phyloP scores from a whole-genome alignment of 1,139 yeast species.

The Suhomyces guaymorum region DNA sequence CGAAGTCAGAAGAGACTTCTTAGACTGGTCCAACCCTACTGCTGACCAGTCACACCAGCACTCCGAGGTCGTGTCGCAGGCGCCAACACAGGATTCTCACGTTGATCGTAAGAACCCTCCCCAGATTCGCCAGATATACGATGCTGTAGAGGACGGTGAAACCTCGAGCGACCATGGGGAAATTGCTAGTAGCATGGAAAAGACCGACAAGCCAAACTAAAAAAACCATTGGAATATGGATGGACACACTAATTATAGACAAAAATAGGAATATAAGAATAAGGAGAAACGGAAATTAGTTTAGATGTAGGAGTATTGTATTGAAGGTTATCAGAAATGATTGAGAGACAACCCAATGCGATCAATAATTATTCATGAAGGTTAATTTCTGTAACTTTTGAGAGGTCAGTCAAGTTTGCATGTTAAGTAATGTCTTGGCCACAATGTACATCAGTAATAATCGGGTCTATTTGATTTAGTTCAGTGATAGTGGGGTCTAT shows the following conservation, averaged over 20 bases:
- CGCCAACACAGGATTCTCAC: conserved; percentile 6
- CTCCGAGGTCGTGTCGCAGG: conserved; percentile 9
- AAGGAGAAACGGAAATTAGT: background rate
- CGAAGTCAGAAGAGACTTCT: conserved; percentile 91
- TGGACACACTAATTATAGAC: background rate
- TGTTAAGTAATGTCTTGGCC: too few species aligned
- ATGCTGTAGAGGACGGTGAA: conserved; percentile 11
- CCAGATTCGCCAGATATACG: conserved; percentile 4
- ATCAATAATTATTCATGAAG: too few species aligned
- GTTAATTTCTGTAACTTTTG: too few species aligned
- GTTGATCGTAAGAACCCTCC: conserved; percentile 8
- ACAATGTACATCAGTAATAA: too few species aligned
- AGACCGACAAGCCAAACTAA: conserved; percentile 6
- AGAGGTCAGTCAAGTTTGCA: too few species aligned
- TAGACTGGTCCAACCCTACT: conserved; percentile 56
- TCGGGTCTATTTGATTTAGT: too few species aligned
- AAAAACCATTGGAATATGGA: conserved; percentile 2
- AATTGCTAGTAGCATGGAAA: conserved; percentile 10
- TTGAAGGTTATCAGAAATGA: too few species aligned
- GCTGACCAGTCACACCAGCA: conserved; percentile 12
- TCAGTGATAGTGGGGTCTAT: too few species aligned
- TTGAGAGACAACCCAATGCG: too few species aligned
- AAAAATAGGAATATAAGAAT: background rate
- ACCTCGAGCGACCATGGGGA: conserved; percentile 9
- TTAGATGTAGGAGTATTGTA: too few species aligned